Conservation (phyloP, 768 basidiomycete species). For the Gymnopilus dilepis region DNA sequence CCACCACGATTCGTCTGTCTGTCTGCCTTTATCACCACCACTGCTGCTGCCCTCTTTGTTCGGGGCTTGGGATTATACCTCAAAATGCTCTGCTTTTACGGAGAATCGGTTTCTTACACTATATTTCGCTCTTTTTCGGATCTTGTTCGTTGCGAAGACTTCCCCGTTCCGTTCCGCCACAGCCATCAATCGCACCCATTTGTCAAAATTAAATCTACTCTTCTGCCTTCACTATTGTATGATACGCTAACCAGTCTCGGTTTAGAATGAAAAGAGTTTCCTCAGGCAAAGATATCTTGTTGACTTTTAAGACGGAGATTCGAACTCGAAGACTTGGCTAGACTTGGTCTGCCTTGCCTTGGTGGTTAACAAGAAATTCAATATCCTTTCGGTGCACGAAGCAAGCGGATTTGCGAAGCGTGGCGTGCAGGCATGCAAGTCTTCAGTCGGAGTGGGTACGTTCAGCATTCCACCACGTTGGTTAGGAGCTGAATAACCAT, state of each 20-base stretch:
- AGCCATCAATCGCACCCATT: not conserved
- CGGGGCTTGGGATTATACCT: slow-evolving; percentile 5
- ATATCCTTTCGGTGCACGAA: too few relatives aligned
- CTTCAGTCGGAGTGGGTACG: too few relatives aligned
- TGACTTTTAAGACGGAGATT: not conserved
- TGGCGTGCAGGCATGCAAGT: too few relatives aligned
- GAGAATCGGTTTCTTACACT: slow-evolving; percentile 15
- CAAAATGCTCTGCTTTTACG: slow-evolving; percentile 5
- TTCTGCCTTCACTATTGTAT: slow-evolving; percentile 9
- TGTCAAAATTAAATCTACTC: slow-evolving; percentile 14
- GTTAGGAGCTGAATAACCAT: not conserved
- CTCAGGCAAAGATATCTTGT: not conserved
- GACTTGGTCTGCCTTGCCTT: too few relatives aligned
- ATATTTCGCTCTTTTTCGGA: slow-evolving; percentile 10
- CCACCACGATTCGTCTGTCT: not conserved
- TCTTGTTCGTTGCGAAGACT: not conserved
- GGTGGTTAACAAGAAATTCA: too few relatives aligned
- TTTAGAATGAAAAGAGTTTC: not conserved
- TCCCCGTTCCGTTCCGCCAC: not conserved
- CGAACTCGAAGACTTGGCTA: not conserved
- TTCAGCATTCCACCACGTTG: too few relatives aligned
- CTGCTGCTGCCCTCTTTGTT: not conserved
- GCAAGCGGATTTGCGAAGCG: too few relatives aligned
- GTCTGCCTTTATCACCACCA: not conserved
- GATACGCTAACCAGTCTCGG: slow-evolving; percentile 8